These are phyloP conservation scores for Diaporthe humulicola DNA, from an alignment of 2,329 filamentous ascomycete species.

Conservation along the genomic window DNA sequence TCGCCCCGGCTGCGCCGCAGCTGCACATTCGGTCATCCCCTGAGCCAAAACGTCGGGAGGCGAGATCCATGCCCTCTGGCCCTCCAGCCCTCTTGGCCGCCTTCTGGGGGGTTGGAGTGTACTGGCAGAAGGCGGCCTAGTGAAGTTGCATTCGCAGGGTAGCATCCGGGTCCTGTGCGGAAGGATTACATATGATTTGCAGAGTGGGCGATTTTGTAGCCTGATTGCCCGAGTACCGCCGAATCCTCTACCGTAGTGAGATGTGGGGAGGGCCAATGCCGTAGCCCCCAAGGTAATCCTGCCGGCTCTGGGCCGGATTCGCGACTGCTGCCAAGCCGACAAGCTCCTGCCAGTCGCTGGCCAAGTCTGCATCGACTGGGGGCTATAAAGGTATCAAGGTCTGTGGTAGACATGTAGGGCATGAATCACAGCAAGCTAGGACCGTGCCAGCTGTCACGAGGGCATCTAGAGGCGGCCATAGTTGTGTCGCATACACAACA, in stretches of 20 bases:
- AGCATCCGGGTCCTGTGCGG: slow-evolving; percentile 9
- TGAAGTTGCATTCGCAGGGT: slow-evolving; percentile 10
- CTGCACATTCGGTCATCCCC: not conserved
- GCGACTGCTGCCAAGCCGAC: slow-evolving; percentile 23
- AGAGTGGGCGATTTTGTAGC: not conserved
- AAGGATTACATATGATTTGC: not conserved
- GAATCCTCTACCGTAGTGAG: not conserved
- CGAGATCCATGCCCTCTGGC: not conserved
- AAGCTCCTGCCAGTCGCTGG: slow-evolving; percentile 13
- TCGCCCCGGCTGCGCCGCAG: slow-evolving; percentile 5
- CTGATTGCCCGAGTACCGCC: not conserved
- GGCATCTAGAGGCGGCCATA: not conserved
- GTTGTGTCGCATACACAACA: not conserved
- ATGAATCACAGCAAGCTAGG: not conserved
- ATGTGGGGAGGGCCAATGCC: not conserved
- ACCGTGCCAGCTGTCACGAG: not conserved
- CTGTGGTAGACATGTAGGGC: not conserved
- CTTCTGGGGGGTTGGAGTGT: not conserved
- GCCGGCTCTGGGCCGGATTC: not conserved
- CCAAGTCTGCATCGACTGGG: not conserved
- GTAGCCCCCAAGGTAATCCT: slow-evolving; percentile 7
- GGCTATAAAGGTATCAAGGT: too few relatives aligned
- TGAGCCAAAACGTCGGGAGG: slow-evolving; percentile 8
- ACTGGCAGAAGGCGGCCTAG: not conserved
- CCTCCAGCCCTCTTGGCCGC: not conserved